Conservation (phyloP, 1,284 basidiomycete species). For the Naganishia sp. region DNA sequence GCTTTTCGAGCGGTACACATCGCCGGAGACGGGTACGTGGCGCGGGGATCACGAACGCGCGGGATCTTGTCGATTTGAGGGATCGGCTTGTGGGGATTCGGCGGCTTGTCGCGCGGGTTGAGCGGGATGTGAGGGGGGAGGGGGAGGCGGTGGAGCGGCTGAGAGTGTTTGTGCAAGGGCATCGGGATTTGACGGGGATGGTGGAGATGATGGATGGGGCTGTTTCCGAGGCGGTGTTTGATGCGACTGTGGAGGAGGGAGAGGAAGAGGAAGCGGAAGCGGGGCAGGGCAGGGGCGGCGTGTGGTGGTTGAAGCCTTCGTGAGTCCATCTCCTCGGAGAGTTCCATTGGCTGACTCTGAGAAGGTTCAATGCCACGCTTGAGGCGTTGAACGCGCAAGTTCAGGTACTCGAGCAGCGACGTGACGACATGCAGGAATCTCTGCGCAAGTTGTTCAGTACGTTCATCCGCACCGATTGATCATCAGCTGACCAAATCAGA, state of each 20-base stretch:
- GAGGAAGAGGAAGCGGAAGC: slow-evolving; percentile 40
- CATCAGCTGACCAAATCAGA: slow-evolving; percentile 10
- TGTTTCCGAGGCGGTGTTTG: slow-evolving; percentile 57
- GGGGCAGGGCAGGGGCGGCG: slow-evolving; percentile 39
- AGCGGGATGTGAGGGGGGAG: slow-evolving; percentile 21
- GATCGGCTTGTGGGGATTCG: slow-evolving; percentile 43
- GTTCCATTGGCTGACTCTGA: slow-evolving; percentile 11
- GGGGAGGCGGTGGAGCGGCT: slow-evolving; percentile 34
- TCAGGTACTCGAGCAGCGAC: slow-evolving; percentile 56
- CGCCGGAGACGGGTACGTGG: slow-evolving; percentile 1
- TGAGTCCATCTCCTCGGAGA: slow-evolving; percentile 51
- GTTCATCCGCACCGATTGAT: background rate
- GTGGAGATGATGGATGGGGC: slow-evolving; percentile 57
- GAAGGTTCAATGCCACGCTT: slow-evolving; percentile 67
- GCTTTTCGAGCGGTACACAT: slow-evolving; percentile 11
- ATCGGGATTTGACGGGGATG: slow-evolving; percentile 61
- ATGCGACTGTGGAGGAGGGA: slow-evolving; percentile 39
- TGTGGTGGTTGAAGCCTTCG: slow-evolving; percentile 72
- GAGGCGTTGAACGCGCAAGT: slow-evolving; percentile 60
- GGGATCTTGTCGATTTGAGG: slow-evolving; percentile 48
- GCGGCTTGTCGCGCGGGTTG: slow-evolving; percentile 38
- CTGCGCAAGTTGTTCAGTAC: slow-evolving; percentile 54
- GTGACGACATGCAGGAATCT: slow-evolving; percentile 60
- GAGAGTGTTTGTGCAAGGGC: slow-evolving; percentile 60
- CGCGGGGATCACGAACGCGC: slow-evolving; percentile 24